Conservation (phyloP, 1,284 basidiomycete genomes). For the Cryptococcus sp. region DNA sequence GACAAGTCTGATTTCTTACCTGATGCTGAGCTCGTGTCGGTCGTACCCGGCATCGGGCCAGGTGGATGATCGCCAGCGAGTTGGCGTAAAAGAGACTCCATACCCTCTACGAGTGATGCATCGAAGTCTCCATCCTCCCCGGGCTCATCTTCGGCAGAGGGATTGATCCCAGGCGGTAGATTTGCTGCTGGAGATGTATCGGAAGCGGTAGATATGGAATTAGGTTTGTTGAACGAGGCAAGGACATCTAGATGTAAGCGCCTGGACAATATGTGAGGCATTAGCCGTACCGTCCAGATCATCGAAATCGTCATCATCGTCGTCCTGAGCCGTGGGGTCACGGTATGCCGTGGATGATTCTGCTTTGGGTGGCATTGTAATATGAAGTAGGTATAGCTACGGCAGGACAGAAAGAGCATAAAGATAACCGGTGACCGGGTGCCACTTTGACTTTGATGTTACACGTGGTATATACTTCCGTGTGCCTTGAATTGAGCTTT, state of each 20-base stretch:
- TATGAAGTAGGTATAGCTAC: not conserved
- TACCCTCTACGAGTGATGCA: constrained; percentile 68
- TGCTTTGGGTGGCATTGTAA: not conserved
- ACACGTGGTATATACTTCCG: no score
- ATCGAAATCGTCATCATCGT: constrained; percentile 43
- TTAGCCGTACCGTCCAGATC: constrained; percentile 39
- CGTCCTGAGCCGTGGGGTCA: constrained; percentile 28
- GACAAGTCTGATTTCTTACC: constrained; percentile 14
- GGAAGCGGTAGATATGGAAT: no score
- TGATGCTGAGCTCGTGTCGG: not conserved
- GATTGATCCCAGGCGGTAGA: no score
- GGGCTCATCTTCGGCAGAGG: constrained; percentile 31
- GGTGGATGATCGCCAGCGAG: constrained; percentile 52
- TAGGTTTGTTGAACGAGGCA: constrained; percentile 37
- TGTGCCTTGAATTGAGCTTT: no score
- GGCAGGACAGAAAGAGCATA: not conserved
- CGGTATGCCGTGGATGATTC: constrained; percentile 3
- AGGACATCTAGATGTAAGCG: constrained; percentile 33
- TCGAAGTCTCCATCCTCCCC: constrained; percentile 58
- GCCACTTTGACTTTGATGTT: no score
- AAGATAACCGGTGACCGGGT: not conserved
- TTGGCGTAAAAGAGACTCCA: constrained; percentile 78
- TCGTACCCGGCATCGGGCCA: constrained; percentile 30
- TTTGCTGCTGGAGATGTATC: constrained; percentile 5
- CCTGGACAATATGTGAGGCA: not conserved